Evolutionary conservation across 352 stramenopile species (phyloP).

Genomic region (Phytophthora megakarya): DNA sequence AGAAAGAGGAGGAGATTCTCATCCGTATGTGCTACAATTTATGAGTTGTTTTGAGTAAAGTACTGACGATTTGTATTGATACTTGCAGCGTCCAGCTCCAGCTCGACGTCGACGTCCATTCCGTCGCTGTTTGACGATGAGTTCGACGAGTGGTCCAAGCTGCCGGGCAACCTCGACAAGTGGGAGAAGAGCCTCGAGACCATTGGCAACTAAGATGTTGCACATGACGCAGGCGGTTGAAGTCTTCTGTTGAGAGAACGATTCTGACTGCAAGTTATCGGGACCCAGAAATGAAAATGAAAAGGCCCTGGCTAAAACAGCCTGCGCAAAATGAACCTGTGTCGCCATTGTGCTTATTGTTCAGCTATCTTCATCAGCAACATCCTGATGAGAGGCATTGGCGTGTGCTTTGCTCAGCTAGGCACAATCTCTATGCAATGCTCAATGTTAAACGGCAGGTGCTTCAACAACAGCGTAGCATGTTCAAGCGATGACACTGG

Average conservation of each 20-base stretch:
- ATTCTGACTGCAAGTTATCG: conserved; percentile 14
- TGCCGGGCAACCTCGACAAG: conserved; percentile 82
- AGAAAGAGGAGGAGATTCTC: conserved; percentile 66
- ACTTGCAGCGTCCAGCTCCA: conserved; percentile 37
- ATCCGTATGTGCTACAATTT: conserved; percentile 36
- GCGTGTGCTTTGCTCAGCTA: too few relatives aligned
- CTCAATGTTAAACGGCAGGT: too few relatives aligned
- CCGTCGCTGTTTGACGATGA: conserved; percentile 86
- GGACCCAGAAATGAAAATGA: conserved; percentile 37
- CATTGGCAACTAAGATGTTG: conserved; percentile 69
- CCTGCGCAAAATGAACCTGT: conserved; percentile 38
- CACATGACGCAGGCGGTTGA: conserved; percentile 14
- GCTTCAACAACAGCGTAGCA: background rate
- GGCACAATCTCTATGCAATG: too few relatives aligned
- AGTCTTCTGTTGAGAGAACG: conserved; percentile 12
- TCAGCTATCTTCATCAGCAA: background rate
- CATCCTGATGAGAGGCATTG: too few relatives aligned
- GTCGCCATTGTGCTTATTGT: conserved; percentile 21
- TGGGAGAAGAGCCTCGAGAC: conserved; percentile 91
- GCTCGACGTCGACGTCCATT: conserved; percentile 60
- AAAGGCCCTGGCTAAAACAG: conserved; percentile 34
- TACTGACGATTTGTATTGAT: conserved; percentile 10
- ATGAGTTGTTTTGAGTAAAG: background rate
- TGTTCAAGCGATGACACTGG: conserved; percentile 5
- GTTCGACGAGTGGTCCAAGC: conserved; percentile 87